These are phyloP conservation scores for Coffea canephora DNA, from an alignment of 257 asterid genomes.

Conservation along the genomic window DNA sequence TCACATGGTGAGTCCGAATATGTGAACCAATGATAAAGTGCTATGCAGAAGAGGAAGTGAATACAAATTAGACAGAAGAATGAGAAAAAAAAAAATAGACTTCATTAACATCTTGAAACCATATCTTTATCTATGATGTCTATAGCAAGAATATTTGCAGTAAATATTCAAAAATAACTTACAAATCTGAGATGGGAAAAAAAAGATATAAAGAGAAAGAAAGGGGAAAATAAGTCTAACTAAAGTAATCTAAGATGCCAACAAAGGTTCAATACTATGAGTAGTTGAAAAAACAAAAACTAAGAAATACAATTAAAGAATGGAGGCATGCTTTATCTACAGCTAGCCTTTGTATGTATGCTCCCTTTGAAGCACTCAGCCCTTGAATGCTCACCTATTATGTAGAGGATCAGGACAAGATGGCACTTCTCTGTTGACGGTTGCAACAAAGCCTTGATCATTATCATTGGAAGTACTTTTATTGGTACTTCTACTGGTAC, in stretches of 20 bases:
- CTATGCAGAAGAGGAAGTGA: neutral
- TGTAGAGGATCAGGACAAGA: constrained; percentile 47
- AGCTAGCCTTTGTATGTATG: neutral
- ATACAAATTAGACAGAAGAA: neutral
- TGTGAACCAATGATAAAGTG: neutral
- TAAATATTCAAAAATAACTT: no score
- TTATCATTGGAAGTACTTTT: neutral
- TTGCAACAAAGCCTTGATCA: constrained; percentile 28
- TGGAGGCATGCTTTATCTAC: neutral
- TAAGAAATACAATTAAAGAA: constrained; percentile 6
- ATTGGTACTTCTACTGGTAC: neutral
- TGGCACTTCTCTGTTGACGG: constrained; percentile 39
- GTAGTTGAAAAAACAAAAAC: neutral
- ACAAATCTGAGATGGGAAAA: neutral
- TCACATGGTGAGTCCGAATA: neutral
- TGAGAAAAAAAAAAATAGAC: no score
- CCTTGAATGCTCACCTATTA: constrained; percentile 26
- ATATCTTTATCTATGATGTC: no score
- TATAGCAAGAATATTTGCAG: no score
- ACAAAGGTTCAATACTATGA: neutral
- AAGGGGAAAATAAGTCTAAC: neutral
- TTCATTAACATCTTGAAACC: neutral
- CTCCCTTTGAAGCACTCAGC: neutral
- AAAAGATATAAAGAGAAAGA: no score
- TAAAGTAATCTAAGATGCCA: neutral